Base-by-base conservation (phyloP, 352 stramenopile genomes). In the Phytophthora chlamydospora region DNA sequence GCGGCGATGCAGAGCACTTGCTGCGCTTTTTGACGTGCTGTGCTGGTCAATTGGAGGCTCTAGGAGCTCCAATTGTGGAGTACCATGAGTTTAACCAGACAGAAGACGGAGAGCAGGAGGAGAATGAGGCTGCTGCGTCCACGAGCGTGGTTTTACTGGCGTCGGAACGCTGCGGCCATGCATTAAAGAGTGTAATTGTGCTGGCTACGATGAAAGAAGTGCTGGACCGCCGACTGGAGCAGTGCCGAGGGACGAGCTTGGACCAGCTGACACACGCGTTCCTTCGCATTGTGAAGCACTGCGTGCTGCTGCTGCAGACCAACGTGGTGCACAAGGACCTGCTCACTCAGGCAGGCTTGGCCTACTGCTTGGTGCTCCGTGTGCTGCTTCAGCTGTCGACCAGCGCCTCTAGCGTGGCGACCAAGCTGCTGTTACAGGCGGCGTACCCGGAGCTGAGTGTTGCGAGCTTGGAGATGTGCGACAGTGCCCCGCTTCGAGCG, bases 251-350 rank as follows among this genome's bases (percentile, higher is more conserved):
- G 35, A 49, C 17, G 2, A 43, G 32, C 1, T 46, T 73, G 31
- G 61, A 67, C 11, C 31, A 24, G 9, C 41, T 55, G 44, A 41
- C 3, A 31, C 38, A 35, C n/a, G 49, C 40, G 6, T 79, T 91
- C 12, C 33, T 71, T 16, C 68, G 75, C 8, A 78, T 94, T 45
- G 46, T 89, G 13, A 51, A 67, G 29, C 68, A 85, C 39, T 90
- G 83, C 50, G 73, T 84, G 39, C 50, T 88, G n/a, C 67, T 94
- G 32, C 48, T 94, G 36, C 71, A 85, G 55, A 91, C 83, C 2
- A 63, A 45, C 14, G 85, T 91, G 17, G 81, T 91, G n/a, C 80
- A 89, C 63, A 94, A 94, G 59, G 83, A 92, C 10, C 48, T 94
- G 50, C 74, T 94, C 5, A 94, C 85, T 0, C 83, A 91, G 54